phyloP scores from a whole-genome alignment of 1,284 basidiomycete genomes.

The Pseudozyma tsukubaensis region DNA sequence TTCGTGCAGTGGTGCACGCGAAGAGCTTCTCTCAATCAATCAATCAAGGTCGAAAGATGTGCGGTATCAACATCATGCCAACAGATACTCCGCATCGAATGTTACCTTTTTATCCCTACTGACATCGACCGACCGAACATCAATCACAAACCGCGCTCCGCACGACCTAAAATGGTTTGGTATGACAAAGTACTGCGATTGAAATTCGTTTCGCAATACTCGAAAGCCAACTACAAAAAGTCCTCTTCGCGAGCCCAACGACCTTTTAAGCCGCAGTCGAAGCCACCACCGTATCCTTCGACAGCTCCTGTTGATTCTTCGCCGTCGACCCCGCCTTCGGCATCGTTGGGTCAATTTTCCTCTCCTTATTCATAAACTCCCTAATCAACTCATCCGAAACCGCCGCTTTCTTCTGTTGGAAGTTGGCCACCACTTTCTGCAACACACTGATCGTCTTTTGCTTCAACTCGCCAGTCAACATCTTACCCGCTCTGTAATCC shows the following conservation, averaged over 20 bases:
- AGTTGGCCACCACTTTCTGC: conserved; percentile 84
- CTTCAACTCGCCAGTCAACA: conserved; percentile 94
- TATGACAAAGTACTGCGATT: too few species aligned
- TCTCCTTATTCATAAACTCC: conserved; percentile 83
- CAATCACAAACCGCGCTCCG: too few species aligned
- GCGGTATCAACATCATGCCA: conserved; percentile 1
- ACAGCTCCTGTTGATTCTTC: conserved; percentile 32
- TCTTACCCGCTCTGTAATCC: conserved; percentile 89
- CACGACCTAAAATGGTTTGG: too few species aligned
- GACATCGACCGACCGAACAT: too few species aligned
- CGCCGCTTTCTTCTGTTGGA: conserved; percentile 87
- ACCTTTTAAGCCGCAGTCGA: conserved; percentile 16
- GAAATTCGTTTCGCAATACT: background rate
- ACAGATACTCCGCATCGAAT: too few species aligned
- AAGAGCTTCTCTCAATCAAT: too few species aligned
- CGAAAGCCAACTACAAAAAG: background rate
- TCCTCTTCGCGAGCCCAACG: background rate
- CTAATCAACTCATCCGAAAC: conserved; percentile 83
- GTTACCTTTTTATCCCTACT: too few species aligned
- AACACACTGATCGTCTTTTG: conserved; percentile 85
- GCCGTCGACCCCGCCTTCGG: conserved; percentile 52
- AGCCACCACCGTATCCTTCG: conserved; percentile 38
- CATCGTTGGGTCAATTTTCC: conserved; percentile 75
- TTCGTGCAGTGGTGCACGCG: too few species aligned
- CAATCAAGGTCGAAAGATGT: background rate